phyloP scores from a whole-genome alignment of 768 basidiomycete genomes.

The Cytidiella melzeri region DNA sequence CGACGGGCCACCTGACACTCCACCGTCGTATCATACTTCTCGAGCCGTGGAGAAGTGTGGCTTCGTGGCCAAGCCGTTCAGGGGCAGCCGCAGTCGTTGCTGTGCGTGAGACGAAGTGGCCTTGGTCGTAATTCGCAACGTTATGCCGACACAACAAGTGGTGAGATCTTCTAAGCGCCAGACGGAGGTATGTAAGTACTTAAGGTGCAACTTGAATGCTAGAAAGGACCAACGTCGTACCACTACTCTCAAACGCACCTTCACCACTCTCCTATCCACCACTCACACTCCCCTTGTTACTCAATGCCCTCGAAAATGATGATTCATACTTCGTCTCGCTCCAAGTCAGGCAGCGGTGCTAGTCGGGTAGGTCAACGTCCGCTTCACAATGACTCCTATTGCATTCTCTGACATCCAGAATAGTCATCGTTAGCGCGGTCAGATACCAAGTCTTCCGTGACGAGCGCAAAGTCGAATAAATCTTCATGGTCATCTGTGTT shows the following conservation, averaged over 20 bases:
- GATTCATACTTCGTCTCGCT: too few species aligned
- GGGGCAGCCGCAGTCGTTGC: background rate
- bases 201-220: too few species aligned
- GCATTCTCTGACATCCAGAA: too few species aligned
- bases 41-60: background rate
- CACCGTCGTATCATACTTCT: too few species aligned
- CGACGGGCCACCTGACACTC: background rate
- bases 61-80: background rate
- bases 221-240: too few species aligned
- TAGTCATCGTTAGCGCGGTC: background rate
- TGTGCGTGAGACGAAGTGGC: background rate
- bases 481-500: background rate
- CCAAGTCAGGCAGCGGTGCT: too few species aligned
- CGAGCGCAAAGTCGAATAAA: constrained; percentile 3
- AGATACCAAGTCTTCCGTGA: background rate
- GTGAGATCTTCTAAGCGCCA: background rate
- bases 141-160: background rate
- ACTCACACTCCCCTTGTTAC: too few species aligned
- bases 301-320: too few species aligned
- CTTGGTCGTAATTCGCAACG: background rate
- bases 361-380: too few species aligned
- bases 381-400: background rate
- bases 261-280: too few species aligned
- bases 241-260: too few species aligned
- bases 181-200: background rate